Conservation (phyloP, 768 basidiomycete species). For the Lentinula lateritia region DNA sequence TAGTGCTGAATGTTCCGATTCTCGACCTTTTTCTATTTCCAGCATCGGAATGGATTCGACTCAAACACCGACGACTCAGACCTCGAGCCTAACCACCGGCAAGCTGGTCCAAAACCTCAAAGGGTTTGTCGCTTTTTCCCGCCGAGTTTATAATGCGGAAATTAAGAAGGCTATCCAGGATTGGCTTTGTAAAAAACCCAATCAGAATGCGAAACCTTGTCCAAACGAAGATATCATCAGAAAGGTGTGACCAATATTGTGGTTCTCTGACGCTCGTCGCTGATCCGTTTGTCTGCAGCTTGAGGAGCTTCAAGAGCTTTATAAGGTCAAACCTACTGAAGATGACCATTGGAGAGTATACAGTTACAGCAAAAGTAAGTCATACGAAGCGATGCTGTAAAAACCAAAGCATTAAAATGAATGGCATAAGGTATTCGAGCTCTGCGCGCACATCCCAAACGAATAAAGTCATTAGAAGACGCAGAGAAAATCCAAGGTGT, state of each 20-base stretch:
- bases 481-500: constrained; percentile 57
- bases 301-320: constrained; percentile 58
- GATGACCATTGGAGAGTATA: constrained; percentile 67
- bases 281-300: constrained; percentile 36
- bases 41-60: neutral
- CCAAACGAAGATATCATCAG: constrained; percentile 72
- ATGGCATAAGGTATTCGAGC: constrained; percentile 48
- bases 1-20: neutral
- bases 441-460: constrained; percentile 47
- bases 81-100: constrained; percentile 11
- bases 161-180: constrained; percentile 32
- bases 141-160: neutral
- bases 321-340: constrained; percentile 51
- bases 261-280: neutral
- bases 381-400: neutral
- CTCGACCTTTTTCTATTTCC: neutral
- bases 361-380: constrained; percentile 61
- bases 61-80: constrained; percentile 26
- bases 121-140: neutral
- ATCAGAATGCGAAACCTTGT: constrained; percentile 25
- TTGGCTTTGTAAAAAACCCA: constrained; percentile 60
- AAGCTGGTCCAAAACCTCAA: constrained; percentile 11
- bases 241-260: constrained; percentile 39
- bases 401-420: neutral
- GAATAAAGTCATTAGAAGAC: constrained; percentile 53